Evolutionary conservation across 2,329 filamentous ascomycete species (phyloP).

Genomic region (Rhinocladiella mackenziei): DNA sequence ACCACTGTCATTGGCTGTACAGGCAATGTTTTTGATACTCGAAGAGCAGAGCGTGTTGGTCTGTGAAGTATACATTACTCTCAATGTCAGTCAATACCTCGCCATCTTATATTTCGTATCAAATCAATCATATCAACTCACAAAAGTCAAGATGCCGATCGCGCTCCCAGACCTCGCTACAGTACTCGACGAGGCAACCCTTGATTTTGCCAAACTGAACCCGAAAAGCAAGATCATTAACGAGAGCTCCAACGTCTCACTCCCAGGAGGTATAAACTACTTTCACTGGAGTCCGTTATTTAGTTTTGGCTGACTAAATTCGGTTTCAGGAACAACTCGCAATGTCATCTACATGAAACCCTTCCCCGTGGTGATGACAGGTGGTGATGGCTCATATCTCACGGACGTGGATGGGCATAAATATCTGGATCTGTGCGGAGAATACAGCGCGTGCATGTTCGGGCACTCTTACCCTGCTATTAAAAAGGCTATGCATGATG

Average conservation of each 20-base stretch:
- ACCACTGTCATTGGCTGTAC: too few relatives aligned
- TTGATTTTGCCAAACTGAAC: not conserved
- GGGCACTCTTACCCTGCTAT: constrained; percentile 2
- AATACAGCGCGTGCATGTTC: constrained; percentile 3
- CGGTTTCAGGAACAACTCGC: constrained; percentile 6
- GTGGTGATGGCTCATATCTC: not conserved
- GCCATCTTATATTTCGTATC: too few relatives aligned
- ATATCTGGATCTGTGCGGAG: constrained; percentile 3
- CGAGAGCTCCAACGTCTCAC: not conserved
- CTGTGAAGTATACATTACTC: too few relatives aligned
- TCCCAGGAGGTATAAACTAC: constrained; percentile 2
- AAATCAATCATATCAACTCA: not conserved
- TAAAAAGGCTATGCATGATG: not conserved
- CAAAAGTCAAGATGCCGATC: not conserved
- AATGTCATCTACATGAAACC: constrained; percentile 1
- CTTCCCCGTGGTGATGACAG: not conserved
- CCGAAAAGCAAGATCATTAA: constrained; percentile 1
- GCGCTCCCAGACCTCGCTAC: not conserved
- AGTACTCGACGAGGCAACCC: not conserved
- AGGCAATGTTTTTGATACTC: too few relatives aligned
- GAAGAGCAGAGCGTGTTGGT: too few relatives aligned
- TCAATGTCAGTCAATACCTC: too few relatives aligned
- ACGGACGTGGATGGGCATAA: constrained; percentile 3
- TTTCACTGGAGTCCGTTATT: not conserved
- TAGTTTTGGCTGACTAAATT: not conserved